Percentiles rank a stretch among this genome's conserved stretches.
Conservation (phyloP, 148 eudicot genomes). For the Arctostaphylos glauca region DNA sequence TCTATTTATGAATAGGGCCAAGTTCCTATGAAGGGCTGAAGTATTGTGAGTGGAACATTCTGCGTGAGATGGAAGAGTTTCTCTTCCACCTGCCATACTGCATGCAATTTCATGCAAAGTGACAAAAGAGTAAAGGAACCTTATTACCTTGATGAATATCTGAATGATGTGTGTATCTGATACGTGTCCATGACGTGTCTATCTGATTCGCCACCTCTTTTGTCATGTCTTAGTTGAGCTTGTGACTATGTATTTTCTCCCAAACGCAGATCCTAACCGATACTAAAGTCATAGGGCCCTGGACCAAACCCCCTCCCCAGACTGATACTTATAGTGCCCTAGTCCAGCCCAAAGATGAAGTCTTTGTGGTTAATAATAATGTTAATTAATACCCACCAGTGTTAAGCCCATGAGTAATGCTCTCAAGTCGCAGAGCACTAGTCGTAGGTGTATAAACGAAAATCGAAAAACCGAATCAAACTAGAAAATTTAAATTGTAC, state of each 20-base stretch:
- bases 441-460: no score
- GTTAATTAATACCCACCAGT: not conserved
- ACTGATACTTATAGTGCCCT: not conserved
- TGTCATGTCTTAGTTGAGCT: not conserved
- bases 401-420: no score
- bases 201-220: not conserved
- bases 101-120: not conserved
- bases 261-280: not conserved
- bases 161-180: not conserved
- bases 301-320: not conserved
- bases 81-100: not conserved
- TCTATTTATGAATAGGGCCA: not conserved
- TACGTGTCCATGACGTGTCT: not conserved
- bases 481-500: no score
- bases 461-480: no score
- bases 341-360: conserved; percentile 3
- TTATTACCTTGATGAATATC: not conserved
- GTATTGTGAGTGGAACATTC: not conserved
- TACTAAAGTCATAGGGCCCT: not conserved
- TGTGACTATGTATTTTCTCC: no score
- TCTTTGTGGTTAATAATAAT: not conserved
- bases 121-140: no score
- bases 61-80: not conserved
- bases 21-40: not conserved
- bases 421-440: no score